Conservation (phyloP, 768 basidiomycete species). For the Panus rudis region DNA sequence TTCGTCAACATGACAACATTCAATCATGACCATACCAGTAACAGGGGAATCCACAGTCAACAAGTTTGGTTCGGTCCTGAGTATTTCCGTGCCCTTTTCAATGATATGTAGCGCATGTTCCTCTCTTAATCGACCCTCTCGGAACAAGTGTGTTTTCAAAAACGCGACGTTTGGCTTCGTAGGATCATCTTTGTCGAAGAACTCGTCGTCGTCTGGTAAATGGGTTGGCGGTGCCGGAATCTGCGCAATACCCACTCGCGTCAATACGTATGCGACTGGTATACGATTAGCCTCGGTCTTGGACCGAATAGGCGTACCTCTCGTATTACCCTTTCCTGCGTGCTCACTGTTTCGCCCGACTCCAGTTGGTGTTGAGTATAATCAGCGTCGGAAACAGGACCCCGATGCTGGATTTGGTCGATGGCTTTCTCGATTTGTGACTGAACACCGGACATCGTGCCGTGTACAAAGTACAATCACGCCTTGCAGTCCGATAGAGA, state of each 20-base stretch:
- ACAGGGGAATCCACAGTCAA: constrained; percentile 95
- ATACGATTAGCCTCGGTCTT: constrained; percentile 4
- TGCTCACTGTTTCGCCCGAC: constrained; percentile 85
- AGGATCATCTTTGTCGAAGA: constrained; percentile 79
- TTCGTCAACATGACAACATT: constrained; percentile 14
- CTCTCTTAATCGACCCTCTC: constrained; percentile 89
- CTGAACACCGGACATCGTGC: constrained; percentile 22
- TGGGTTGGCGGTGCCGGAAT: constrained; percentile 97
- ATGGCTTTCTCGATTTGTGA: constrained; percentile 62
- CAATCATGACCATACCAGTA: constrained; percentile 58
- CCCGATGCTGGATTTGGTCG: constrained; percentile 49
- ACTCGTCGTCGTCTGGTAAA: constrained; percentile 88
- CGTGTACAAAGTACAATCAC: no score
- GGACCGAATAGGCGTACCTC: constrained; percentile 52
- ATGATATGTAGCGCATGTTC: constrained; percentile 95
- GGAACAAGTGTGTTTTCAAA: constrained; percentile 98
- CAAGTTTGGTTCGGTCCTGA: constrained; percentile 83
- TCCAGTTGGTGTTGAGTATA: constrained; percentile 91
- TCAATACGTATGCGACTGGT: no score
- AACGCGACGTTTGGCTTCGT: constrained; percentile 93
- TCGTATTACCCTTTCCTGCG: constrained; percentile 93
- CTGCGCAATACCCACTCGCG: constrained; percentile 30
- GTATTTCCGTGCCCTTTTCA: constrained; percentile 75
- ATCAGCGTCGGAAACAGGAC: constrained; percentile 63
- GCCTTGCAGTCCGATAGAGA: no score